Percentiles rank a stretch among this genome's conserved stretches.
Evolutionary conservation across 2,329 filamentous ascomycete species (phyloP).

Genomic region (Diaporthe ilicicola): DNA sequence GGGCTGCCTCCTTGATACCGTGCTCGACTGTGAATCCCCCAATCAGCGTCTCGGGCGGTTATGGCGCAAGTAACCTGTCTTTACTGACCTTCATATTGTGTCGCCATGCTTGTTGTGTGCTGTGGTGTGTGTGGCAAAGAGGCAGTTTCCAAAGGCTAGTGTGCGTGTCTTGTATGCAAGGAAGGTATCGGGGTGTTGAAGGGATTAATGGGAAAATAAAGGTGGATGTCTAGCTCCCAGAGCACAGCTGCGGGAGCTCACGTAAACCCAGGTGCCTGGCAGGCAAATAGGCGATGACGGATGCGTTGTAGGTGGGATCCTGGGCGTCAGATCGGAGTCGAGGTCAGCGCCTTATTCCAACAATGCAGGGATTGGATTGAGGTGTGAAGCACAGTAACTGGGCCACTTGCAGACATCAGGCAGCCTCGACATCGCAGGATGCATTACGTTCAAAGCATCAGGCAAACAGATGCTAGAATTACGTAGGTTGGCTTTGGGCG

Average conservation of each 20-base stretch:
- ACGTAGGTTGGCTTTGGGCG: not conserved
- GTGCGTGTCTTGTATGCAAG: not conserved
- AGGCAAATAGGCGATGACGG: constrained; percentile 19
- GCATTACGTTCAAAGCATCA: not conserved
- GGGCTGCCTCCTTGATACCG: constrained; percentile 60
- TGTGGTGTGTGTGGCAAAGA: not conserved
- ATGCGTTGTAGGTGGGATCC: not conserved
- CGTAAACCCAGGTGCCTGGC: constrained; percentile 18
- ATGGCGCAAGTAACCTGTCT: not conserved
- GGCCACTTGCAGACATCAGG: not conserved
- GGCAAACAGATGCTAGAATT: not conserved
- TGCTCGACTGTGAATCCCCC: constrained; percentile 64
- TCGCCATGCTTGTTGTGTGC: constrained; percentile 56
- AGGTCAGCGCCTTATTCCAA: not conserved
- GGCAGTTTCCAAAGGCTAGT: not conserved
- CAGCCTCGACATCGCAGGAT: not conserved
- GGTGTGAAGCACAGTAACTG: not conserved
- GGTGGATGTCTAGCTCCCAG: not conserved
- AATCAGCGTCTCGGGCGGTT: constrained; percentile 16
- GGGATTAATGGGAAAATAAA: not conserved
- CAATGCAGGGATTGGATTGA: not conserved
- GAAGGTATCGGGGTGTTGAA: not conserved
- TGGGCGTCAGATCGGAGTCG: not conserved
- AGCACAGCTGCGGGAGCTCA: not conserved
- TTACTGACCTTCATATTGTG: constrained; percentile 63